Evolutionary conservation across 371 early-diverging fungal genomes (phyloP).

Genomic region (Umbelopsis sp.): DNA sequence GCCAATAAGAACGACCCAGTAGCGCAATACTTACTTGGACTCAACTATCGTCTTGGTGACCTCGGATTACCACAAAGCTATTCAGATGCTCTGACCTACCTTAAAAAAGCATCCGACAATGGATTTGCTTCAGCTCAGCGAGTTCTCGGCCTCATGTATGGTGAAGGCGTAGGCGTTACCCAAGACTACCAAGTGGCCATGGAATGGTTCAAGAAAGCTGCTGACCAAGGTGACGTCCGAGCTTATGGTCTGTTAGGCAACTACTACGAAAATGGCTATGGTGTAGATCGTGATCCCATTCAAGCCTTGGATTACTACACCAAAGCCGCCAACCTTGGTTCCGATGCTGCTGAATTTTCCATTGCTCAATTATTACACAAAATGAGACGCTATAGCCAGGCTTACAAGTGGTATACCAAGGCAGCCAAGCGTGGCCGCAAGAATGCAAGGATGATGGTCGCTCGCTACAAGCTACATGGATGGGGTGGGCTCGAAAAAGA

Average conservation of each 20-base stretch:
- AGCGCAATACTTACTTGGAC: constrained; percentile 47
- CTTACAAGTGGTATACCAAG: constrained; percentile 44
- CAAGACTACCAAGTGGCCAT: constrained; percentile 60
- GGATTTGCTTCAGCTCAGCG: constrained; percentile 49
- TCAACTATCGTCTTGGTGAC: constrained; percentile 38
- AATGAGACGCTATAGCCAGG: constrained; percentile 32
- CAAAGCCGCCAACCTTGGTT: constrained; percentile 51
- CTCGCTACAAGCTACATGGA: constrained; percentile 42
- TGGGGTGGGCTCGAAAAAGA: constrained; percentile 33
- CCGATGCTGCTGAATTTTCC: constrained; percentile 49
- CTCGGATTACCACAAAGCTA: constrained; percentile 35
- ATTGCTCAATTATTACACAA: constrained; percentile 42
- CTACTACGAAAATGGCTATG: constrained; percentile 74
- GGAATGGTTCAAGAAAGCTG: constrained; percentile 66
- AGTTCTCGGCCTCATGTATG: constrained; percentile 45
- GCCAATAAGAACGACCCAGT: constrained; percentile 37
- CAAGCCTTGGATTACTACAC: constrained; percentile 70
- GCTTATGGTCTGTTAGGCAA: constrained; percentile 74
- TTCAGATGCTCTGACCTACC: constrained; percentile 34
- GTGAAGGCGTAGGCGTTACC: constrained; percentile 38
- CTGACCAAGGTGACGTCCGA: constrained; percentile 58
- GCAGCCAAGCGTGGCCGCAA: constrained; percentile 43
- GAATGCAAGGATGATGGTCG: constrained; percentile 41
- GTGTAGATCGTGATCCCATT: constrained; percentile 52
- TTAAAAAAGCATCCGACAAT: constrained; percentile 36